These are phyloP conservation scores for Paspalum notatum DNA, from an alignment of 176 grass and related monocot genomes.

Conservation along the genomic window DNA sequence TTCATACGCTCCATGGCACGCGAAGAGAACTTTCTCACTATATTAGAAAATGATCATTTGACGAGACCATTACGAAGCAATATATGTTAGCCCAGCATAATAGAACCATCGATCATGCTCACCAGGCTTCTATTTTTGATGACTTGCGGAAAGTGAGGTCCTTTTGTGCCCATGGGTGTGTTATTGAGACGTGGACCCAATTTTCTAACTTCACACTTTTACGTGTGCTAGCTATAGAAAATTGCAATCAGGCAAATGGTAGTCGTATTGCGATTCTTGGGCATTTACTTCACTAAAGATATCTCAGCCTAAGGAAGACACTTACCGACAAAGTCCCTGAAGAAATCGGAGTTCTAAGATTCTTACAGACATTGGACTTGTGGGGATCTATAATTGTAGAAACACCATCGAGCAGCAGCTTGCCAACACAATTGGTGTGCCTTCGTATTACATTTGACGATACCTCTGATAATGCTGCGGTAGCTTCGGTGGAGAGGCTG, in stretches of 20 bases:
- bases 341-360: constrained; percentile 16
- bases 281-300: background rate
- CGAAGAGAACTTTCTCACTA: background rate
- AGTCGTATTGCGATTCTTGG: background rate
- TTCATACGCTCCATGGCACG: background rate
- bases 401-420: rapidly evolving
- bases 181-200: background rate
- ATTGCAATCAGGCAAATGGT: rapidly evolving
- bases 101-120: rapidly evolving
- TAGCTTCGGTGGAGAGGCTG: background rate
- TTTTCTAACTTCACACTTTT: background rate
- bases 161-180: background rate
- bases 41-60: background rate
- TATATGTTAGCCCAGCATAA: background rate
- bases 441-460: background rate
- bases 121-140: background rate
- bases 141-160: background rate
- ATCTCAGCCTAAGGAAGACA: background rate
- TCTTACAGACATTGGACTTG: constrained; percentile 20
- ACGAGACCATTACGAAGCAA: rapidly evolving
- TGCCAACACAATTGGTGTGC: background rate
- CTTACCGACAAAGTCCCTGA: background rate
- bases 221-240: background rate
- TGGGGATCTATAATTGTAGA: background rate
- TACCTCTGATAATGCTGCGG: too few relatives aligned